phyloP scores from a whole-genome alignment of 75 land plant genomes.

The Pinus albicaulis region DNA sequence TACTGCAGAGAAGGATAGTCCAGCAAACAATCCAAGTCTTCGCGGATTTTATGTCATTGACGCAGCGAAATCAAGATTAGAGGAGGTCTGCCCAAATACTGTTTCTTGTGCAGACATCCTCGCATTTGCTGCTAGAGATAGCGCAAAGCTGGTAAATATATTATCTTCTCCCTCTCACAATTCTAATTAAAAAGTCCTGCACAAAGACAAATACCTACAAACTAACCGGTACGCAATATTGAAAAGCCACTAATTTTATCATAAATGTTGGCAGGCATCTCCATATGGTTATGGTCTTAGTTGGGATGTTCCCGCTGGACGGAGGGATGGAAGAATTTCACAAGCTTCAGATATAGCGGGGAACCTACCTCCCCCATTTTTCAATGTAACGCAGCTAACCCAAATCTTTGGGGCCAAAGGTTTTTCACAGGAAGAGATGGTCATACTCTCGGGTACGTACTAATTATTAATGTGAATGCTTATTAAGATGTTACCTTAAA shows the following conservation, averaged over 20 bases:
- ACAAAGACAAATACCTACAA: neutral
- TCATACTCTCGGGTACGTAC: conserved; percentile 60
- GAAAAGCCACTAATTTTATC: neutral
- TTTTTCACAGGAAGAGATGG: conserved; percentile 69
- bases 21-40: conserved; percentile 23
- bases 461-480: no score
- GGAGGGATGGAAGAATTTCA: conserved; percentile 68
- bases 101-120: conserved; percentile 37
- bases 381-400: conserved; percentile 41
- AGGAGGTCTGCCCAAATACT: conserved; percentile 8
- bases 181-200: no score
- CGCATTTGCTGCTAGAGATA: conserved; percentile 44
- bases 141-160: conserved; percentile 21
- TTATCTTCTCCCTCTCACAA: neutral
- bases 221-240: no score
- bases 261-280: neutral
- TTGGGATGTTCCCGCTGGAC: conserved; percentile 62
- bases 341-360: conserved; percentile 29
- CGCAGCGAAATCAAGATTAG: conserved; percentile 18
- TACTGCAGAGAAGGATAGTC: conserved; percentile 31
- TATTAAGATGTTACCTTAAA: no score
- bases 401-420: conserved; percentile 60
- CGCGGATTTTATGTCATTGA: conserved; percentile 40
- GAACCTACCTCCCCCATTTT: conserved; percentile 50
- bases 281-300: conserved; percentile 6